These are phyloP conservation scores for Biancaea sappan DNA, from an alignment of 306 rosid species.

Conservation along the genomic window DNA sequence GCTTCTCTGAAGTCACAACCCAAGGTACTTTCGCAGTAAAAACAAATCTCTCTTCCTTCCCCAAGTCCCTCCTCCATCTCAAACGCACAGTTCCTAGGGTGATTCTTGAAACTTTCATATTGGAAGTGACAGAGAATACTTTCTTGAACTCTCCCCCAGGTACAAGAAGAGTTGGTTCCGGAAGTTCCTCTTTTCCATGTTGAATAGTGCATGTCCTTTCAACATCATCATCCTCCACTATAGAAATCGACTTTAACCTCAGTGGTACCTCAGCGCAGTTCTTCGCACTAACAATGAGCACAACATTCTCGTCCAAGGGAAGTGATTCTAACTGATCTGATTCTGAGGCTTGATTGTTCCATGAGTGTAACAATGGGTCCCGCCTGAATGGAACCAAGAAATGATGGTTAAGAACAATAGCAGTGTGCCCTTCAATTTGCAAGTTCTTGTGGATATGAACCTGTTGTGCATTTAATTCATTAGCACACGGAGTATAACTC, in stretches of 20 bases:
- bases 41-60: too few relatives aligned
- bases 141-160: conserved; percentile 92
- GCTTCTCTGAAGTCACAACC: conserved; percentile 61
- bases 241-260: conserved; percentile 60
- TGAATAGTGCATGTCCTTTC: conserved; percentile 60
- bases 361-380: conserved; percentile 77
- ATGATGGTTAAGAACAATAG: conserved; percentile 66
- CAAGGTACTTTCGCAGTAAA: conserved; percentile 38
- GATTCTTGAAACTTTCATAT: conserved; percentile 55
- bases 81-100: conserved; percentile 64
- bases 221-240: conserved; percentile 60
- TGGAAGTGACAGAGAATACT: conserved; percentile 65
- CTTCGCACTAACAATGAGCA: conserved; percentile 68
- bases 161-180: conserved; percentile 56
- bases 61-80: conserved; percentile 88
- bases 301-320: conserved; percentile 63
- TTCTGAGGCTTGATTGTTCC: conserved; percentile 58
- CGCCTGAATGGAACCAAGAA: conserved; percentile 76
- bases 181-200: conserved; percentile 52
- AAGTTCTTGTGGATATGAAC: conserved; percentile 87
- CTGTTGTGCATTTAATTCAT: conserved; percentile 59
- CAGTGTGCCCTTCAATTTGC: conserved; percentile 86
- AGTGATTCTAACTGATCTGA: conserved; percentile 58
- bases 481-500: conserved; percentile 61
- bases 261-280: conserved; percentile 76